Evolutionary conservation across 2,329 filamentous ascomycete genomes (phyloP).

Genomic region (Grosmannia clavigera): DNA sequence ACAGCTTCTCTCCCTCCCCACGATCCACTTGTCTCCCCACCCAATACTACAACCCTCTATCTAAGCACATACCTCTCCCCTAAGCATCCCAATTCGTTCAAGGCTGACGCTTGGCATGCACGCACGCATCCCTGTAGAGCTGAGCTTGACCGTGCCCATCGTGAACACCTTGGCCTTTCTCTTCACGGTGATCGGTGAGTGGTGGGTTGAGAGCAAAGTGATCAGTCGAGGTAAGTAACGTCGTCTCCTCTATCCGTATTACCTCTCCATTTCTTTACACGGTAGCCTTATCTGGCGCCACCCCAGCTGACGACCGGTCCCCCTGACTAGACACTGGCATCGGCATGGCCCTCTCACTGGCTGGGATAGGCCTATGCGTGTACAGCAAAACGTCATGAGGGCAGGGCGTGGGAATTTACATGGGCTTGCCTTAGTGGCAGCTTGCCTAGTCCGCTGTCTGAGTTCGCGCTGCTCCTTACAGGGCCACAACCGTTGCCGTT

Average conservation of each 20-base stretch:
- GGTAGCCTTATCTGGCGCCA: neutral
- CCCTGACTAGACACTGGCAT: constrained; percentile 57
- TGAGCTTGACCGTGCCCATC: constrained; percentile 88
- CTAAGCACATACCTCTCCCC: neutral
- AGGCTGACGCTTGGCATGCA: neutral
- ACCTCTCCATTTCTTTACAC: neutral
- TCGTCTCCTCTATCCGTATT: neutral
- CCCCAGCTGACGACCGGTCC: neutral
- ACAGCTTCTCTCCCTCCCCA: no score
- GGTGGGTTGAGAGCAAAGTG: constrained; percentile 86
- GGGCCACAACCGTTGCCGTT: no score
- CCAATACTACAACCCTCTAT: no score
- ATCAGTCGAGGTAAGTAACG: constrained; percentile 59
- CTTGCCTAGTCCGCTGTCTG: neutral
- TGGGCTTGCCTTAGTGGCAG: neutral
- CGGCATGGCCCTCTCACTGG: constrained; percentile 67
- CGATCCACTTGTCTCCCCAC: no score
- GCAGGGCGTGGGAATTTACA: neutral
- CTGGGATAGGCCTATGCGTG: constrained; percentile 75
- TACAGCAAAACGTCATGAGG: constrained; percentile 39
- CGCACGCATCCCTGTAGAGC: constrained; percentile 38
- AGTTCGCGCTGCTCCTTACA: no score
- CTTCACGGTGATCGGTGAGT: constrained; percentile 92
- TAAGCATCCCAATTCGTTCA: neutral
- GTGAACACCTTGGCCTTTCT: constrained; percentile 89